Conservation (phyloP, 2,329 filamentous ascomycete genomes). For the Nothomitra cinnamomea region DNA sequence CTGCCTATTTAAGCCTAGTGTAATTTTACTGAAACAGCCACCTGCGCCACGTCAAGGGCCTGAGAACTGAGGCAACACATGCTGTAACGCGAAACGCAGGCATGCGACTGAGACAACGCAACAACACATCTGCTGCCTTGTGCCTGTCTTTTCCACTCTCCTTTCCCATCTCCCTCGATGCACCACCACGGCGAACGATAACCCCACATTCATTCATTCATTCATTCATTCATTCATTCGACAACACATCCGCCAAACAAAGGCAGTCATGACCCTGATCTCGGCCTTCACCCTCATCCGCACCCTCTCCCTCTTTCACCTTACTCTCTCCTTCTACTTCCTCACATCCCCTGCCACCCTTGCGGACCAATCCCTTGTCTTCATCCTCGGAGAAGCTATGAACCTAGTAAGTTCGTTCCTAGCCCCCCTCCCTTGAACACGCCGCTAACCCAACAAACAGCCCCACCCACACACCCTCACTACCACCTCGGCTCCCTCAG, state of each 20-base stretch:
- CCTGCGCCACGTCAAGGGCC: too few relatives aligned
- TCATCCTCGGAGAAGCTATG: conserved; percentile 68
- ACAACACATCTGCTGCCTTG: too few relatives aligned
- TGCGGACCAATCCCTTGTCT: conserved; percentile 65
- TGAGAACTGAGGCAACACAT: too few relatives aligned
- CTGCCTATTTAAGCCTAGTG: too few relatives aligned
- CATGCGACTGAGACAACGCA: too few relatives aligned
- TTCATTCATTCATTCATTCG: neutral
- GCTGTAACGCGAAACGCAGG: too few relatives aligned
- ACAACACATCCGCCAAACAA: neutral
- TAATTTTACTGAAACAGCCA: too few relatives aligned
- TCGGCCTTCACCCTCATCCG: conserved; percentile 68
- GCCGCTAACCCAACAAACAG: conserved; percentile 23
- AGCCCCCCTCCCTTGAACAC: conserved; percentile 1
- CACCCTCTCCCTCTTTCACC: conserved; percentile 65
- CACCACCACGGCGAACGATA: neutral
- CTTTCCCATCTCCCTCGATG: neutral
- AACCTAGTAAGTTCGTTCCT: conserved; percentile 16
- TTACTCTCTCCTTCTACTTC: conserved; percentile 73
- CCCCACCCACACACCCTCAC: conserved; percentile 48
- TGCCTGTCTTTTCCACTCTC: too few relatives aligned
- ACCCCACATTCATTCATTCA: too few relatives aligned
- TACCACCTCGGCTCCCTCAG: conserved; percentile 48
- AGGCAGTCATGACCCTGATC: conserved; percentile 57
- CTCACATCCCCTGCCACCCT: conserved; percentile 54